Evolutionary conservation across 1,284 basidiomycete genomes (phyloP).

Genomic region (Psilocybe mexicana): DNA sequence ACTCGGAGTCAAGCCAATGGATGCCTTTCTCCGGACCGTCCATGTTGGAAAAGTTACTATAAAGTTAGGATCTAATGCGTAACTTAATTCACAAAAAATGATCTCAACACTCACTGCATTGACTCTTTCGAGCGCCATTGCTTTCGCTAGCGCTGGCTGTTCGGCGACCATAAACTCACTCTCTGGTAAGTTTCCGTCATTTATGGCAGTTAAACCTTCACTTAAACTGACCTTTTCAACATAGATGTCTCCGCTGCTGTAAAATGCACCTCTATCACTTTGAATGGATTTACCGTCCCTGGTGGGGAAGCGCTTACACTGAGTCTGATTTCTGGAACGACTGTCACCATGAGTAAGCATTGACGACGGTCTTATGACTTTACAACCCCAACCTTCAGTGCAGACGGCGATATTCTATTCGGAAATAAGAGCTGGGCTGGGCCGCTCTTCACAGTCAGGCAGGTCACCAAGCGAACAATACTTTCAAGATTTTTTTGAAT

Average conservation of each 20-base stretch:
- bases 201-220: neutral
- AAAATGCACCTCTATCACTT: slow-evolving; percentile 47
- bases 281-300: slow-evolving; percentile 51
- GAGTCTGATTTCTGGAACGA: slow-evolving; percentile 38
- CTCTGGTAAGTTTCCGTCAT: slow-evolving; percentile 20
- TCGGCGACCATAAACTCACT: slow-evolving; percentile 46
- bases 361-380: neutral
- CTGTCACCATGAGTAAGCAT: slow-evolving; percentile 46
- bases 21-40: neutral
- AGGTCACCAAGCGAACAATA: neutral
- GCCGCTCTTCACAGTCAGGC: slow-evolving; percentile 44
- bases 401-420: slow-evolving; percentile 49
- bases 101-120: slow-evolving; percentile 14
- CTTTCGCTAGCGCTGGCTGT: slow-evolving; percentile 26
- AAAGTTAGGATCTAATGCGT: neutral
- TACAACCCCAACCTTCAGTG: neutral
- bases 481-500: neutral
- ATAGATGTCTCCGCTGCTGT: slow-evolving; percentile 44
- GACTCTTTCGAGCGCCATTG: slow-evolving; percentile 14
- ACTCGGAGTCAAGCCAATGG: neutral
- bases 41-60: neutral
- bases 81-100: slow-evolving; percentile 7
- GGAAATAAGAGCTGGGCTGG: slow-evolving; percentile 45
- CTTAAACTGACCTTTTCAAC: neutral
- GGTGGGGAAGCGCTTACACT: slow-evolving; percentile 42